Evolutionary conservation across 208 protist species (phyloP), one percentile per base, ranked within the genome.

Genomic region (Trypanosoma lewisi): DNA sequence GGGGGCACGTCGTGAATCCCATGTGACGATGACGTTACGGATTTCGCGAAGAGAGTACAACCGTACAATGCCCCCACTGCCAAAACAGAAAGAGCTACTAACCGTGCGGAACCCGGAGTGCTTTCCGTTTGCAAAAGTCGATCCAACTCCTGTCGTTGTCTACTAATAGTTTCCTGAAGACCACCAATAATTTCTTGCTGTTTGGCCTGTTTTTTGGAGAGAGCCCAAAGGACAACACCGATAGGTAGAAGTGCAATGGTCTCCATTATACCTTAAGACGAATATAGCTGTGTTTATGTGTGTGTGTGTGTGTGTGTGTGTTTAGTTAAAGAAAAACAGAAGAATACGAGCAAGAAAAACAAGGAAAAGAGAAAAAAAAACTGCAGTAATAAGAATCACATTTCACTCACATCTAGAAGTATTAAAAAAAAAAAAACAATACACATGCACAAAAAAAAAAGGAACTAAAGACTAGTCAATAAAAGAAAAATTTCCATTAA

Each of bases 151-250:
- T 88, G 62, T 39, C 80, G 81, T 37, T 90, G 83, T 4, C 42
- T 76, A n/a, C 56, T 73, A 60, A 93, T 81, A 34, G 73, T 82
- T 11, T 52, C 27, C 51, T 89, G 79, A 52, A 88, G 79, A 19
- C 77, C 63, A n/a, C 75, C 76, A 37, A 93, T 87, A 27, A 90
- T 55, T 27, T 68, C 60, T 56, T 83, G 71, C 52, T 93, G 83
- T 21, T 83, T 70, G 19, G 60, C 34, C 36, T 88, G 64, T 39
- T 82, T 87, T 30, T 77, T 51, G 14, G 68, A 78, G 6, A 93
- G 70, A 28, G 67, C 54, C 80, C 83, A 93, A 19, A 65, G 65
- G 0, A 73, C 78, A 16, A 91, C 59, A 31, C 62, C 73, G 45
- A 91, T 73, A 8, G 81, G 78, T 47, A 84, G 68, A 55, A 91